These are phyloP conservation scores for Komagataea norvegica DNA, from an alignment of 1,139 yeast genomes.

Conservation along the genomic window DNA sequence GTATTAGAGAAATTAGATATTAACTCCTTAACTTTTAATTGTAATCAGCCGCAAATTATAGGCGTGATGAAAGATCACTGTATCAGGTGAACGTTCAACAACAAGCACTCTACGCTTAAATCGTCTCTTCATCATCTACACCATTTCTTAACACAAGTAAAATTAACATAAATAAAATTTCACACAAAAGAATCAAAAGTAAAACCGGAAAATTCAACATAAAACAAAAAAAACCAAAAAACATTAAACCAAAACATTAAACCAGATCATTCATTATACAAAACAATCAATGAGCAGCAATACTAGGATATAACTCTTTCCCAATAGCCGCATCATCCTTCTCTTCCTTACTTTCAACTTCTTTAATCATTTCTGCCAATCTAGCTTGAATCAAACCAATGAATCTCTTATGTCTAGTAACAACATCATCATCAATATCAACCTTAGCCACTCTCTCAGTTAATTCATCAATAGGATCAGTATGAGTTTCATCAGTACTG, in stretches of 20 bases:
- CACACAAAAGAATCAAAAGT: background rate
- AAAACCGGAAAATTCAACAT: background rate
- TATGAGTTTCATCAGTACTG: constrained; percentile 15
- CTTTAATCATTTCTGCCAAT: constrained; percentile 14
- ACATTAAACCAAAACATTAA: background rate
- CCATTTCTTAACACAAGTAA: background rate
- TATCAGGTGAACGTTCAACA: too few relatives aligned
- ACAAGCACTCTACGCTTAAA: too few relatives aligned
- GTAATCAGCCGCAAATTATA: too few relatives aligned
- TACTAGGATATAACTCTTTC: constrained; percentile 17
- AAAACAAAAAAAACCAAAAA: background rate
- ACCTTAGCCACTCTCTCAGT: constrained; percentile 9
- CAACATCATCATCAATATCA: constrained; percentile 5
- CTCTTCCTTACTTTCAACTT: constrained; percentile 9
- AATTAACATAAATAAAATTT: background rate
- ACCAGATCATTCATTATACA: background rate
- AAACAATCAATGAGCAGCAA: constrained; percentile 12
- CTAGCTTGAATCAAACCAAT: constrained; percentile 18
- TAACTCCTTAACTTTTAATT: too few relatives aligned
- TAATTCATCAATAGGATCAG: constrained; percentile 13
- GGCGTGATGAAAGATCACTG: too few relatives aligned
- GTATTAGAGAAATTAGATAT: too few relatives aligned
- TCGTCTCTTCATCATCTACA: too few relatives aligned
- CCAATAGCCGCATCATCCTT: background rate
- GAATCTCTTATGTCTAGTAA: constrained; percentile 21